Conservation (phyloP, 441 rosid species). For the Populus trichocarpa region DNA sequence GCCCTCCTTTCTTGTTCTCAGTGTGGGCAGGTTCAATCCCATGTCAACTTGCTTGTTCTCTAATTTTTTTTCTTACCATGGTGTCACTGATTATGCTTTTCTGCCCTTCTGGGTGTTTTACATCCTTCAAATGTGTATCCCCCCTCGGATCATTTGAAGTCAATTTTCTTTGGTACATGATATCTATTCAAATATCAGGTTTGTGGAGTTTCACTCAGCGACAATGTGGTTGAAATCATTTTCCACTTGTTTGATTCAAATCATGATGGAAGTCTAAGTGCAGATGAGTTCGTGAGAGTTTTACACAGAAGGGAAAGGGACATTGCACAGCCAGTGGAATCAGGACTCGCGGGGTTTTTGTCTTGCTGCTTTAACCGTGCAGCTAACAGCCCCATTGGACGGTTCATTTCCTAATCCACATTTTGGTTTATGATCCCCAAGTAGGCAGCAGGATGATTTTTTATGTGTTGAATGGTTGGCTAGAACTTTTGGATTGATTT, state of each 20-base stretch:
- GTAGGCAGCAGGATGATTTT: background rate
- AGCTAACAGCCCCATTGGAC: too few relatives aligned
- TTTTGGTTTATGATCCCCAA: background rate
- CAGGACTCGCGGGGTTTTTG: background rate
- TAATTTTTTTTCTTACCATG: too few relatives aligned
- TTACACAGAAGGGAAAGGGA: slow-evolving; percentile 56
- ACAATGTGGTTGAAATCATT: slow-evolving; percentile 60
- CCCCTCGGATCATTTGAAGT: too few relatives aligned
- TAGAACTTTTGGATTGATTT: background rate
- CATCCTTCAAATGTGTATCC: too few relatives aligned
- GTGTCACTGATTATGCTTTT: too few relatives aligned
- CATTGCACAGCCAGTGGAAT: slow-evolving; percentile 42
- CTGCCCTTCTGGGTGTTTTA: too few relatives aligned
- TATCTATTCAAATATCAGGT: slow-evolving; percentile 39
- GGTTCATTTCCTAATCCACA: slow-evolving; percentile 8
- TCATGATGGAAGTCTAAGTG: slow-evolving; percentile 60
- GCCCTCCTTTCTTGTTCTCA: too few relatives aligned
- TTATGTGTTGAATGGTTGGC: background rate
- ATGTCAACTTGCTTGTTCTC: too few relatives aligned
- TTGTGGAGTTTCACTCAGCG: slow-evolving; percentile 57
- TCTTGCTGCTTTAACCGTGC: too few relatives aligned
- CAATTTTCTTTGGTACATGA: too few relatives aligned
- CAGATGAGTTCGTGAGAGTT: slow-evolving; percentile 56
- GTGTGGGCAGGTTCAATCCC: too few relatives aligned
- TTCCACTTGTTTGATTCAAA: slow-evolving; percentile 75